phyloP scores from a whole-genome alignment of 2,329 filamentous ascomycete genomes.

The Fusarium transvaalense region DNA sequence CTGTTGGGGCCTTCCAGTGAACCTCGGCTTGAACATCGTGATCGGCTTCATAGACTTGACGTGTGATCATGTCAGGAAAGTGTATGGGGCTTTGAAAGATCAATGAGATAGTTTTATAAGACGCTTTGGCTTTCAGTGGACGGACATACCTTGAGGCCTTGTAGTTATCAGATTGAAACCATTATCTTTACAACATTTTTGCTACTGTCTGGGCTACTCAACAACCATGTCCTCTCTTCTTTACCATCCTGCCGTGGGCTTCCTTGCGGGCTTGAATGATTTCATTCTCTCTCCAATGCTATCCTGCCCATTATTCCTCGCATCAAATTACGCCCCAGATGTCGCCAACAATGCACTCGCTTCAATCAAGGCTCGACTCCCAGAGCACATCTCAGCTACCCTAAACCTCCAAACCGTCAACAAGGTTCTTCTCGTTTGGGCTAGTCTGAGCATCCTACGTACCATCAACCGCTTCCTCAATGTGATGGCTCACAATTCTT shows the following conservation, averaged over 20 bases:
- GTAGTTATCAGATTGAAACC: neutral
- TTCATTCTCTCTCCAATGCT: constrained; percentile 38
- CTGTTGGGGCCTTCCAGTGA: neutral
- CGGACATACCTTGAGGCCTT: neutral
- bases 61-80: neutral
- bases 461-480: constrained; percentile 46
- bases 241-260: constrained; percentile 37
- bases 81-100: neutral
- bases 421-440: constrained; percentile 34
- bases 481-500: constrained; percentile 49
- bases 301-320: constrained; percentile 34
- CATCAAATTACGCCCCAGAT: constrained; percentile 32
- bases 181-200: neutral
- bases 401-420: constrained; percentile 17
- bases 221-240: constrained; percentile 41
- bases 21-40: constrained; percentile 22
- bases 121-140: neutral
- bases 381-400: constrained; percentile 8
- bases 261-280: constrained; percentile 3
- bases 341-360: constrained; percentile 28
- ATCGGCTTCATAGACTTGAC: neutral
- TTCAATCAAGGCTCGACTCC: constrained; percentile 10
- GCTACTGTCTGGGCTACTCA: neutral
- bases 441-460: constrained; percentile 44
- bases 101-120: constrained; percentile 11